These are phyloP conservation scores for Stephania yunnanensis DNA, from an alignment of 164 flowering plant species.

Conservation along the genomic window DNA sequence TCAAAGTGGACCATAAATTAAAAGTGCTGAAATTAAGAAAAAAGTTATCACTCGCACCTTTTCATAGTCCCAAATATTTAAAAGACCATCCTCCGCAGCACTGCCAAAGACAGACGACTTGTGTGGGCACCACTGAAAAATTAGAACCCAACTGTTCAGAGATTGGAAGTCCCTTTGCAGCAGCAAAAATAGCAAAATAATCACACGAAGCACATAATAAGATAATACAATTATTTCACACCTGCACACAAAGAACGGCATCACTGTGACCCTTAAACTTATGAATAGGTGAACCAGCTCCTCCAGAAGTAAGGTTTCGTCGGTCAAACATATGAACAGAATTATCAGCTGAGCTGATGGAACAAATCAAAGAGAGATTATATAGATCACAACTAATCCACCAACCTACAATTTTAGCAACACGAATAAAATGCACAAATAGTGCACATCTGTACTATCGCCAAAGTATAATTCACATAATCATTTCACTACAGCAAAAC, in stretches of 20 bases:
- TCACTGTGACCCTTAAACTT: conserved; percentile 80
- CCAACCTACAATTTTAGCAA: background rate
- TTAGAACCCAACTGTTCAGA: background rate
- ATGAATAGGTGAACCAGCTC: conserved; percentile 71
- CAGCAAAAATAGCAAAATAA: background rate
- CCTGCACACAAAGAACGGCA: conserved; percentile 93
- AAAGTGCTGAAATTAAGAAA: background rate
- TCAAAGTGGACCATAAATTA: too few species aligned
- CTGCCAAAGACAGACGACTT: conserved; percentile 88
- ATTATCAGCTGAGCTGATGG: conserved; percentile 87
- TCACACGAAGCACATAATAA: background rate
- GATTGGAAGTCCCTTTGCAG: background rate
- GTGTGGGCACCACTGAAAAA: conserved; percentile 92
- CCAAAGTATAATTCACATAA: background rate
- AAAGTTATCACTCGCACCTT: conserved; percentile 26
- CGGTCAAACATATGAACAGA: conserved; percentile 90
- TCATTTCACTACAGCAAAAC: background rate
- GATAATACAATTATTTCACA: conserved; percentile 5
- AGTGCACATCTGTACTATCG: background rate
- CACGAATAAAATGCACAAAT: background rate
- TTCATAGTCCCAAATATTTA: conserved; percentile 66
- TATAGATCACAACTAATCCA: background rate
- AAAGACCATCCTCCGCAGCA: conserved; percentile 68
- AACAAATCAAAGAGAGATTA: background rate
- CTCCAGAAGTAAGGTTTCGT: conserved; percentile 65